Base-by-base conservation (phyloP, 352 stramenopile species). In the Globisporangium okanoganense region DNA sequence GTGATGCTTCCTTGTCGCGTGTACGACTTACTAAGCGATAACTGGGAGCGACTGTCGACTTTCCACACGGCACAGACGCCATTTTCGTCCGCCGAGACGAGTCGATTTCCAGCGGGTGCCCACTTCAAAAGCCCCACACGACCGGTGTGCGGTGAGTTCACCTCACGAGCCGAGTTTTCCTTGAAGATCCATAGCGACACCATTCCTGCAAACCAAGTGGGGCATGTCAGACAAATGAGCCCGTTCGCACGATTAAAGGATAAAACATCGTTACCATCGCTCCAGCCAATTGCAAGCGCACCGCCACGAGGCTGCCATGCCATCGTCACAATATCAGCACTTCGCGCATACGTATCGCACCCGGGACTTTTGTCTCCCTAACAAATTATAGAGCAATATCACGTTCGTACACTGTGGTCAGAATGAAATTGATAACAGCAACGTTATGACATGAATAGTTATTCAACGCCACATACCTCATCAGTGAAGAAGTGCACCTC, bases 401-500 rank as follows among this genome's bases (percentile, higher is more conserved):
- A 47, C n/a, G n/a, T n/a, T n/a, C n/a, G n/a, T n/a, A n/a, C 22
- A 25, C 5, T 47, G 41, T 6, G 13, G 24, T 52, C 8, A 52
- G 13, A 3, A 6, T 18, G 18, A 22, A 29, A 27, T 10, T 13
- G 20, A 6, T 3, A 22, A 2, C 10, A 52, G 16, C 8, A n/a
- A 35, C 7, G n/a, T 44, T 16, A 3, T 33, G 29, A 20, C 36
- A 45, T 16, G 18, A 10, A 7, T 25, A 51, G 18, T 16, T 5
- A 49, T 9, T 18, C 13, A 24, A 5, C 3, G n/a, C 35, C 2
- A 48, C 55, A 29, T 61, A 93, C 87, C 71, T 97, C 89, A 73
- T 96, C 89, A 0, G 73, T 90, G 67, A 93, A 97, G 57, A 97
- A 96, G 49, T 94, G 78, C n/a, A 97, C 73, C 61, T 94, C 82